Evolutionary conservation across 108 stramenopile species (phyloP).

Genomic region (Nitzschia putrida): DNA sequence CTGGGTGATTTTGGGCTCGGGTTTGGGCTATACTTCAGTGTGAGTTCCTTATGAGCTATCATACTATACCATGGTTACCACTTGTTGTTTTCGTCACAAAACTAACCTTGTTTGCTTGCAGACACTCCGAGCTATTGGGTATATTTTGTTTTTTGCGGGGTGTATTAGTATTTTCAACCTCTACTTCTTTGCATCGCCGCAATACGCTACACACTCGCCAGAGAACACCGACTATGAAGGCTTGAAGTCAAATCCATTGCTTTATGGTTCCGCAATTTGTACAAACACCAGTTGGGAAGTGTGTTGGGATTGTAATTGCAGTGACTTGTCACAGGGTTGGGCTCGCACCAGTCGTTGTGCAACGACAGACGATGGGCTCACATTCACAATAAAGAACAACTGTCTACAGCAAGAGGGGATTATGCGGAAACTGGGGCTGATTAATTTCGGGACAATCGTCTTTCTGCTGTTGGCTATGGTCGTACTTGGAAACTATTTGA

Average conservation of each 20-base stretch:
- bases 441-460: conserved; percentile 57
- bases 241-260: background rate
- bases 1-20: conserved; percentile 67
- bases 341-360: conserved; percentile 19
- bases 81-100: background rate
- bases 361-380: background rate
- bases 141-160: conserved; percentile 41
- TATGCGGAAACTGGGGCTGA: conserved; percentile 47
- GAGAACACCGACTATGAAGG: background rate
- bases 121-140: conserved; percentile 62
- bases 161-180: conserved; percentile 69
- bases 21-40: conserved; percentile 75
- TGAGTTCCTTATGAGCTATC: background rate
- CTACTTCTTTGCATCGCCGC: conserved; percentile 62
- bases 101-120: background rate
- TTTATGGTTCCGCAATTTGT: conserved; percentile 47
- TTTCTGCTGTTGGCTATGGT: conserved; percentile 53
- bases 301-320: conserved; percentile 42
- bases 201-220: conserved; percentile 33
- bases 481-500: conserved; percentile 48
- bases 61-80: background rate
- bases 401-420: conserved; percentile 59
- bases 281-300: conserved; percentile 64
- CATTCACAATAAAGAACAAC: conserved; percentile 63
- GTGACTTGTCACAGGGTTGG: background rate